Evolutionary conservation across 371 early-diverging fungal genomes (phyloP), one percentile per base, ranked within the genome.

Genomic region (Coemansia sp.): DNA sequence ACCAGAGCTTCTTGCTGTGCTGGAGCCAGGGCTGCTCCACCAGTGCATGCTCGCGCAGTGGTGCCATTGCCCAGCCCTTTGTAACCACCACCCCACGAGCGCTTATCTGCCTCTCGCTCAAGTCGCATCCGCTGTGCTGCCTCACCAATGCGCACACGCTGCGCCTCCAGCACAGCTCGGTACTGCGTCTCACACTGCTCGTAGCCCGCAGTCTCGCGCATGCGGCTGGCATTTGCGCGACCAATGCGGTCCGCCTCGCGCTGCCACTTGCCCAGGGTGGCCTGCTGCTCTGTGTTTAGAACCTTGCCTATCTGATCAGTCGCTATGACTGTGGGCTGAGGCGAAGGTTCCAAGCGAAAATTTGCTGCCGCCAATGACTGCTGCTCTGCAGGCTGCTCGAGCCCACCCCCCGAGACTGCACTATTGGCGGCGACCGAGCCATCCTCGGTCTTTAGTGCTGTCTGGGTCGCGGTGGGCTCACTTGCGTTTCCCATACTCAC

Each of bases 261-360:
- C 39, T 42, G 68, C 78, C 78, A 77, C 55, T 30, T 56, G 59
- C 51, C 54, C 56, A 72, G 51, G 58, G 54, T 62, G 52, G 62
- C 65, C 37, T 52, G 62, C 50, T 77, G 78, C 52, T 65, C 68
- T 18, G 60, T 44, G 50, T 69, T 61, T 14, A 77, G 63, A 21
- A 65, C 39, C 56, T 65, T 62, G 25, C 33, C 48, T 47, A 72
- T 65, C 52, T 67, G 54, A 37, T 77, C 78, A 40, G 57, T 50
- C 30, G 73, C 54, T 56, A 77, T 55, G 39, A 77, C 78, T 58
- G 66, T 69, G 53, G 78, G 78, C 55, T 64, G 65, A 48, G 65
- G 69, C 61, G 65, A 68, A 68, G 72, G 69, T 59, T 59, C 69
- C 59, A 65, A 48, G 37, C 57, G 65, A 77, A 77, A 77, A 77